phyloP scores from a whole-genome alignment of 306 rosid genomes.

The Vigna reflexopilosa region DNA sequence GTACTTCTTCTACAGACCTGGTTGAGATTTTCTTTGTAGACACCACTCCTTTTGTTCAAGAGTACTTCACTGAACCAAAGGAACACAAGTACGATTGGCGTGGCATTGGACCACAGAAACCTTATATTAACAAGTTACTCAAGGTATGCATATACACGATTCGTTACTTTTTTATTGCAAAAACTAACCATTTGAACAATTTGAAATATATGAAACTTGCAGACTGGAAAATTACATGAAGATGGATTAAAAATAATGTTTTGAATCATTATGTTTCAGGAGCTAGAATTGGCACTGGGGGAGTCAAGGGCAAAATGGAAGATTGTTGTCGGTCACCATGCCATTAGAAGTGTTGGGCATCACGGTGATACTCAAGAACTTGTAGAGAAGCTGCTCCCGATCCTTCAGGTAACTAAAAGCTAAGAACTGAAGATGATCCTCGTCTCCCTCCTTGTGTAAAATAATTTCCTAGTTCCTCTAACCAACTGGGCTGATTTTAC shows the following conservation, averaged over 20 bases:
- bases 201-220: too few species aligned
- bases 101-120: constrained; percentile 48
- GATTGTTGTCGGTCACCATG: constrained; percentile 62
- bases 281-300: constrained; percentile 45
- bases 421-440: background rate
- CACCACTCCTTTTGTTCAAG: constrained; percentile 62
- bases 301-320: constrained; percentile 55
- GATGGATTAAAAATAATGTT: too few species aligned
- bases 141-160: constrained; percentile 42
- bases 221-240: too few species aligned
- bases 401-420: constrained; percentile 52
- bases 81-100: constrained; percentile 58
- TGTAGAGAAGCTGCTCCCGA: constrained; percentile 52
- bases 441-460: background rate
- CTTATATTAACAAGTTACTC: constrained; percentile 50
- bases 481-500: constrained; percentile 11
- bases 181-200: too few species aligned
- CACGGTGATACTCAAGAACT: constrained; percentile 62
- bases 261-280: constrained; percentile 42
- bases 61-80: constrained; percentile 46
- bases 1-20: constrained; percentile 40
- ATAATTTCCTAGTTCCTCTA: background rate
- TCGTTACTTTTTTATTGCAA: background rate
- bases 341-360: constrained; percentile 58
- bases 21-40: constrained; percentile 64